Evolutionary conservation across 495 filamentous ascomycete genomes (phyloP).

Genomic region (Trichoderma virens): DNA sequence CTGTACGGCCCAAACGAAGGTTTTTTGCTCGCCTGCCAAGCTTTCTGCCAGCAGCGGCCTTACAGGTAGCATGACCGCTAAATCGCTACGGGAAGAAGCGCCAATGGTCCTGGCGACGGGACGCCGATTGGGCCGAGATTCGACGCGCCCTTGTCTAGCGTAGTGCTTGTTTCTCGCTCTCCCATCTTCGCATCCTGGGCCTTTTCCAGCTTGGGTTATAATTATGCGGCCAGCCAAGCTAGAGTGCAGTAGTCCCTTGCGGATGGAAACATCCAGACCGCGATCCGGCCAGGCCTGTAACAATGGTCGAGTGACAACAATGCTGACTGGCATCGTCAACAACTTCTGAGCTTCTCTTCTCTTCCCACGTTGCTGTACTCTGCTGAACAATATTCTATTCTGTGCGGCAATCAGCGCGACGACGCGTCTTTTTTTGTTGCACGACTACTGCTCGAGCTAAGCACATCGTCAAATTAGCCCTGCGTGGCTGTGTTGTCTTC

Average conservation of each 20-base stretch:
- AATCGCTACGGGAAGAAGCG: neutral
- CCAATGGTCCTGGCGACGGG: neutral
- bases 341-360: no score
- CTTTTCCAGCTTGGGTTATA: neutral
- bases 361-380: no score
- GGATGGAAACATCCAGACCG: neutral
- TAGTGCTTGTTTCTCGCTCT: neutral
- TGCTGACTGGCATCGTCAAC: no score
- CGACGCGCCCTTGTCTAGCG: neutral
- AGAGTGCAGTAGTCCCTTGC: neutral
- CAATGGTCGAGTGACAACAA: no score
- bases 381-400: no score
- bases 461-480: no score
- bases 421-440: no score
- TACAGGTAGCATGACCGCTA: neutral
- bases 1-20: neutral
- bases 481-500: neutral
- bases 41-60: neutral
- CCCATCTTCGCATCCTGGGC: neutral
- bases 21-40: neutral
- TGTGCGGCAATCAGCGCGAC: no score
- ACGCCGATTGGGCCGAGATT: slow-evolving; percentile 3
- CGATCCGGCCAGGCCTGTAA: no score
- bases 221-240: neutral
- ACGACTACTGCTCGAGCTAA: no score